Percentiles rank a stretch among this genome's conserved stretches.
These are phyloP conservation scores for Dendrocalamus sinicus DNA, from an alignment of 176 grass and related monocot species.

Conservation along the genomic window DNA sequence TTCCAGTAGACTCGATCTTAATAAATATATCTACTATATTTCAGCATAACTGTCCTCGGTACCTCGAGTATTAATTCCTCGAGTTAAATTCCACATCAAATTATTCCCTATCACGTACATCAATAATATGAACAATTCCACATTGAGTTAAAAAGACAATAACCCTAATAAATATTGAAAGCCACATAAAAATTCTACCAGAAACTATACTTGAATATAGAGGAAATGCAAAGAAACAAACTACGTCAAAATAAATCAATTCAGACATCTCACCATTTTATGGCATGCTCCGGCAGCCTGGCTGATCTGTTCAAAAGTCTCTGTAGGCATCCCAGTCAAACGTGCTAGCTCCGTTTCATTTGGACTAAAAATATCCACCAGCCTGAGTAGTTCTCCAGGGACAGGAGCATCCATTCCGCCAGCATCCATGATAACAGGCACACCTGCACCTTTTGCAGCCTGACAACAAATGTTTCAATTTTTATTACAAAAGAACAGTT, in stretches of 20 bases:
- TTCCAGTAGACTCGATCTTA: no score
- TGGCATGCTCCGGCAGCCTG: slow-evolving; percentile 73
- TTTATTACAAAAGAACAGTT: neutral
- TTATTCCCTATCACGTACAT: no score
- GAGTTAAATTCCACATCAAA: no score
- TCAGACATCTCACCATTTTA: slow-evolving; percentile 63
- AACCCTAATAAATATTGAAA: no score
- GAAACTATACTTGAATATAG: slow-evolving; percentile 2
- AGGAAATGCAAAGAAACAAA: slow-evolving; percentile 23
- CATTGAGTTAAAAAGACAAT: no score
- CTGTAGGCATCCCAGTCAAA: slow-evolving; percentile 79
- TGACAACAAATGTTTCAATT: slow-evolving; percentile 36
- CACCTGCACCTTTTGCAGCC: slow-evolving; percentile 82
- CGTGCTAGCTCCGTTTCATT: slow-evolving; percentile 96
- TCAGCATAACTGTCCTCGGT: rapidly evolving
- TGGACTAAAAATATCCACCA: slow-evolving; percentile 95
- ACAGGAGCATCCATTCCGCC: slow-evolving; percentile 91
- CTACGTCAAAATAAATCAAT: slow-evolving; percentile 20
- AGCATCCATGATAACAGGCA: slow-evolving; percentile 92
- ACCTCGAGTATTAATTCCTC: no score
- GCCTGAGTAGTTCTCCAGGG: slow-evolving; percentile 69
- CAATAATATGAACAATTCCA: no score
- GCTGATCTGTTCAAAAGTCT: slow-evolving; percentile 80
- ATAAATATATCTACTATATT: no score
- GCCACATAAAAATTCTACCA: neutral